Base-by-base conservation (phyloP, 768 basidiomycete species). In the Daedalea quercina region DNA sequence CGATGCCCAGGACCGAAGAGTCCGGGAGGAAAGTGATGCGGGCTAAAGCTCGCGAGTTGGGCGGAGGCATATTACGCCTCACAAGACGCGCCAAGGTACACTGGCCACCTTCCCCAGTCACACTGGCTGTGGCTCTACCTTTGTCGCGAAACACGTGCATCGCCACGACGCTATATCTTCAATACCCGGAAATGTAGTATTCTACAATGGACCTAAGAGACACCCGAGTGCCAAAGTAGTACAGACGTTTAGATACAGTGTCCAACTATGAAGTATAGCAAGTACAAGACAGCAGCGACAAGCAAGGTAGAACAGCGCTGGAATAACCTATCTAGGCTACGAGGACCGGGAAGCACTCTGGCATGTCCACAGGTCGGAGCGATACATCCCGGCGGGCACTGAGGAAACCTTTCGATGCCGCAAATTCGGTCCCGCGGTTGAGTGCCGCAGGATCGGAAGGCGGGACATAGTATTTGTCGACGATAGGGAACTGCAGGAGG, bases 401-500 rank as follows among this genome's bases (percentile, higher is more conserved):
- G 37, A 90, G 72, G 37, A 93, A 74, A n/a, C 93, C 94, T 66
- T 93, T 94, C 51, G 82, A 85, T 50, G 85, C 82, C 1, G 92
- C 94, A 65, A 94, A 94, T 50, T 90, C 90, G 4, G 80, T 87
- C 11, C 78, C 81, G 24, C 94, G 81, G 33, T 75, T 73, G 20
- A 76, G 73, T 3, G 81, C 78, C 12, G 83, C 82, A 26, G 90
- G 87, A 62, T 91, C 89, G 0, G 88, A 86, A 1, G 89, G 87
- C 1, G 86, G 78, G n/a, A 94, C 90, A 68, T 90, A 92, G 70
- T 83, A 95, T 66, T 92, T 85, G 75, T 97, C 94, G 43, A 90
- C 73, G 63, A 98, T 96, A 1, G 95, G 95, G 58, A 95, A 90
- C 66, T 95, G 92, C 19, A 97, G 73, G 23, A 96, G 68, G 65